A percentile compares a stretch with the other conserved stretches of the same genome.
These are phyloP conservation scores for Gliomastix tumulicola DNA, from an alignment of 2,329 filamentous ascomycete species.

Conservation along the genomic window DNA sequence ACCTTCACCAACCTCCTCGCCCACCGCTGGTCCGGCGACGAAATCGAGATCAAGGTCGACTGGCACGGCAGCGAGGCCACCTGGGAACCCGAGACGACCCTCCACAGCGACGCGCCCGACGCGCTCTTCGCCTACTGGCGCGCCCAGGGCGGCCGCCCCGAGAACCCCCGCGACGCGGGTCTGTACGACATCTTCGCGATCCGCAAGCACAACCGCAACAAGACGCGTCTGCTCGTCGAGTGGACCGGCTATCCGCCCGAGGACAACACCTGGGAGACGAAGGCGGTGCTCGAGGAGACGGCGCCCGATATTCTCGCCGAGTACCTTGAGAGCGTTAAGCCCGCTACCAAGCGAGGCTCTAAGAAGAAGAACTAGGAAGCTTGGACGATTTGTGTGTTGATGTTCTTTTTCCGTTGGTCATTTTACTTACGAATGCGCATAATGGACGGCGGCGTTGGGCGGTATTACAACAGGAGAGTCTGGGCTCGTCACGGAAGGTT, in stretches of 20 bases:
- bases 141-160: conserved; percentile 18
- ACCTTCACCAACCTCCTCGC: conserved; percentile 2
- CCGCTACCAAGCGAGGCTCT: background rate
- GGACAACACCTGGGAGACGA: conserved; percentile 21
- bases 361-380: too few species aligned
- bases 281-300: conserved; percentile 13
- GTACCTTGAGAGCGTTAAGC: conserved; percentile 10
- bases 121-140: conserved; percentile 24
- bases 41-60: conserved; percentile 20
- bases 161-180: conserved; percentile 18
- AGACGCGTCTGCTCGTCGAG: conserved; percentile 21
- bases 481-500: too few species aligned
- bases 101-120: conserved; percentile 22
- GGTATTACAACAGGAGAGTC: too few species aligned
- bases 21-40: conserved; percentile 19
- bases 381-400: too few species aligned
- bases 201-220: conserved; percentile 18
- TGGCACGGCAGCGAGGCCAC: conserved; percentile 20
- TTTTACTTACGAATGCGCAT: too few species aligned
- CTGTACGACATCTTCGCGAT: conserved; percentile 24
- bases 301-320: conserved; percentile 16
- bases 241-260: conserved; percentile 23
- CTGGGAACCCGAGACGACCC: conserved; percentile 23
- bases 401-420: too few species aligned
- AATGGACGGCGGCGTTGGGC: too few species aligned